Evolutionary conservation across 192 early-diverging fungal species (phyloP).

Genomic region (Mycoemilia scoparia): DNA sequence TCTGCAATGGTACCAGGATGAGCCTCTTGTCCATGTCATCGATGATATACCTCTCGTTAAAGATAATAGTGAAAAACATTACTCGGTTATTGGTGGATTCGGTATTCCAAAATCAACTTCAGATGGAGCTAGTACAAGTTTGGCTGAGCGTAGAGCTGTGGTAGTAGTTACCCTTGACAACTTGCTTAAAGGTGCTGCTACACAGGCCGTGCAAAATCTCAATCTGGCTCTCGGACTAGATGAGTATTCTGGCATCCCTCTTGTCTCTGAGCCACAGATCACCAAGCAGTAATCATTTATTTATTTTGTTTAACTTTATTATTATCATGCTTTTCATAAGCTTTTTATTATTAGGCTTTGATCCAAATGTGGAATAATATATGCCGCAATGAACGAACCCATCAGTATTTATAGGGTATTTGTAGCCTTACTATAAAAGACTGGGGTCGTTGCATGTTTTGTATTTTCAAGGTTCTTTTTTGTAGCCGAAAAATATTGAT

Average conservation of each 20-base stretch:
- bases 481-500: too few relatives aligned
- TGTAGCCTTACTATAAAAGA: too few relatives aligned
- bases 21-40: slow-evolving; percentile 67
- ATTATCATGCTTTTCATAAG: too few relatives aligned
- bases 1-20: slow-evolving; percentile 48
- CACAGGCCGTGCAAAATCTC: slow-evolving; percentile 95
- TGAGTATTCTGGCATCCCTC: slow-evolving; percentile 81
- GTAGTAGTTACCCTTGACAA: slow-evolving; percentile 90
- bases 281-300: background rate
- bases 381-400: too few relatives aligned
- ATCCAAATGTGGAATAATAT: too few relatives aligned
- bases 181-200: slow-evolving; percentile 94
- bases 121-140: slow-evolving; percentile 4
- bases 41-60: slow-evolving; percentile 64
- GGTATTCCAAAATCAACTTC: slow-evolving; percentile 41
- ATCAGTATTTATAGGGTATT: too few relatives aligned
- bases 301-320: too few relatives aligned
- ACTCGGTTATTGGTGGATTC: slow-evolving; percentile 83
- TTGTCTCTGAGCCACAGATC: slow-evolving; percentile 4
- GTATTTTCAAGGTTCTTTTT: too few relatives aligned
- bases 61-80: slow-evolving; percentile 78
- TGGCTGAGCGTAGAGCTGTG: slow-evolving; percentile 58
- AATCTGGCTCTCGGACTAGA: slow-evolving; percentile 81
- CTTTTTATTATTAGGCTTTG: too few relatives aligned
- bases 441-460: too few relatives aligned